Evolutionary conservation across 192 early-diverging fungal genomes (phyloP).

Genomic region (Podila epicladia): DNA sequence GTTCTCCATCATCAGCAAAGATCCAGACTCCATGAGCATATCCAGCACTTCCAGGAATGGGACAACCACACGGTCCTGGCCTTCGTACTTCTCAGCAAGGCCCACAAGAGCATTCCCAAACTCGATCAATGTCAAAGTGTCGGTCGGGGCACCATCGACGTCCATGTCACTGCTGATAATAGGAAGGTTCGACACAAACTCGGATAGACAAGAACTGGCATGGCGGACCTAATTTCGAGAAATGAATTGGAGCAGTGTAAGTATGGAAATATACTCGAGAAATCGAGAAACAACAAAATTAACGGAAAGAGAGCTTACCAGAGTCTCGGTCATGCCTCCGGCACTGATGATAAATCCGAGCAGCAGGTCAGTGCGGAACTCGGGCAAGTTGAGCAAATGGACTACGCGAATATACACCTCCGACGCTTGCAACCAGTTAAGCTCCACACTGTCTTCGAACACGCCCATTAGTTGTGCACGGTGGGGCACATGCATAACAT

Average conservation of each 20-base stretch:
- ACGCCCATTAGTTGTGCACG: constrained; percentile 22
- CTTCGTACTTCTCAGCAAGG: constrained; percentile 53
- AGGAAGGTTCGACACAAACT: constrained; percentile 64
- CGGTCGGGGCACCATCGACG: not conserved
- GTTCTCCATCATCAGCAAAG: constrained; percentile 40
- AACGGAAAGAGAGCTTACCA: constrained; percentile 59
- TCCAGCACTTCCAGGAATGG: constrained; percentile 77
- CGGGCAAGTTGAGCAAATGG: constrained; percentile 58
- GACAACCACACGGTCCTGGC: constrained; percentile 72
- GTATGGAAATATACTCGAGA: not conserved
- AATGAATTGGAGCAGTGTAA: not conserved
- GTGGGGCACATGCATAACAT: constrained; percentile 22
- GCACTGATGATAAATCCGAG: constrained; percentile 78
- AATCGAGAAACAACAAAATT: not conserved
- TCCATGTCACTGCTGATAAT: constrained; percentile 23
- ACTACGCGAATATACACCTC: constrained; percentile 74
- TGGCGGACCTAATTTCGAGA: constrained; percentile 62
- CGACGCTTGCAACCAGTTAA: constrained; percentile 71
- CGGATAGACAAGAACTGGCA: constrained; percentile 69
- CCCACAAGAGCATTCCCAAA: constrained; percentile 54
- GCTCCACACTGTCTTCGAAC: constrained; percentile 24
- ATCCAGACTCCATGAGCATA: constrained; percentile 67
- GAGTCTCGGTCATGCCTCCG: constrained; percentile 81
- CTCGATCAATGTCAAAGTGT: constrained; percentile 48
- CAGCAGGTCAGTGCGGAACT: constrained; percentile 68